phyloP scores from a whole-genome alignment of 2,329 filamentous ascomycete genomes.

The Clarireedia hainanense region DNA sequence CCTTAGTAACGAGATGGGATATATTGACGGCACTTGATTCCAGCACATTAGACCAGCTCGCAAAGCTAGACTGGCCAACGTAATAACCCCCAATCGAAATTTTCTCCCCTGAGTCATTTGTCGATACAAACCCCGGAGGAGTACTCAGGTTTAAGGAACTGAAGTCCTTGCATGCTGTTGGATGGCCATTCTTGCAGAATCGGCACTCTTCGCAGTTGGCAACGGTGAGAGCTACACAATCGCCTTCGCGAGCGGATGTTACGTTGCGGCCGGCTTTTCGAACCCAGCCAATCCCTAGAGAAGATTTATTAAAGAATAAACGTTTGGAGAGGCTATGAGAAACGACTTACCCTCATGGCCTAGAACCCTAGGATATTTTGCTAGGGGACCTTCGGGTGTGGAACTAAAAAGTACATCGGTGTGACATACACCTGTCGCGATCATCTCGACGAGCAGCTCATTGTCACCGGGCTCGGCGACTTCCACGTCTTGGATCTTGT shows the following conservation, averaged over 20 bases:
- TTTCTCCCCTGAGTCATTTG: neutral
- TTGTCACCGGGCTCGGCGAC: neutral
- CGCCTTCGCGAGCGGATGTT: neutral
- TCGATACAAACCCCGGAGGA: neutral
- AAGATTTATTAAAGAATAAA: neutral
- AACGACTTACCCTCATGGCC: constrained; percentile 9
- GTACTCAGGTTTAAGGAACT: neutral
- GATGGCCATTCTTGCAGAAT: constrained; percentile 1
- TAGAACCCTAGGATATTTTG: constrained; percentile 4
- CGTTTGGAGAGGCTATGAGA: neutral
- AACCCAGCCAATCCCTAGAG: constrained; percentile 4
- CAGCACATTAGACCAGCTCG: constrained; percentile 26
- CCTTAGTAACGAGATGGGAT: constrained; percentile 14
- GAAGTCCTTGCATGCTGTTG: constrained; percentile 1
- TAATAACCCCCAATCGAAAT: constrained; percentile 14
- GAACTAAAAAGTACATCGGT: constrained; percentile 1
- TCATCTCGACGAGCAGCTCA: constrained; percentile 7
- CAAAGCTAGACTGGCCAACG: constrained; percentile 34
- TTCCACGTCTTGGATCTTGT: neutral
- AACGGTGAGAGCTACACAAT: constrained; percentile 2
- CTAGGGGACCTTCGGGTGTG: neutral
- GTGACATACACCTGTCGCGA: constrained; percentile 8
- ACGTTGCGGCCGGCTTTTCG: neutral
- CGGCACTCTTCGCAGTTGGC: constrained; percentile 1
- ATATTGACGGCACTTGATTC: constrained; percentile 26